Conservation (phyloP, 192 early-diverging fungal genomes). For the Backusella westeae region DNA sequence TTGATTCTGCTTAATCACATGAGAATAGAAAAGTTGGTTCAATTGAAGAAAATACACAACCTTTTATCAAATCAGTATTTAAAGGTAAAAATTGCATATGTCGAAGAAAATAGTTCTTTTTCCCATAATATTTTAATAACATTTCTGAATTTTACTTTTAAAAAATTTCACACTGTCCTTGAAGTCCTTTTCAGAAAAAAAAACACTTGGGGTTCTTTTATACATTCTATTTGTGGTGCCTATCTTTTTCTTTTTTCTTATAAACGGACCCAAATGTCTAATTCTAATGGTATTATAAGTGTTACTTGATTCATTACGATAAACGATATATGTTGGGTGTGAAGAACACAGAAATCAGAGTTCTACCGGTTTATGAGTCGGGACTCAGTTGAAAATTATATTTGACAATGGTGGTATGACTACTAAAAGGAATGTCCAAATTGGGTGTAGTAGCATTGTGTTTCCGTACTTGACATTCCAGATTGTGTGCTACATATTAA, state of each 20-base stretch:
- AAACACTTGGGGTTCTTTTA: background rate
- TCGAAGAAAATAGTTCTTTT: background rate
- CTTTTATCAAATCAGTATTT: background rate
- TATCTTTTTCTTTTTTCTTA: too few species aligned
- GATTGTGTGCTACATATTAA: background rate
- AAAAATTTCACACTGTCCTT: background rate
- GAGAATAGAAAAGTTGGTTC: background rate
- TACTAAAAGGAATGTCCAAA: background rate
- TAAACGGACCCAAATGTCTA: background rate
- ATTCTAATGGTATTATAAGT: background rate
- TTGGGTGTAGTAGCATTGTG: background rate
- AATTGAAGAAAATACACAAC: background rate
- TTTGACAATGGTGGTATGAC: constrained; percentile 1
- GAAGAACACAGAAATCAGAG: background rate
- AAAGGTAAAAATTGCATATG: background rate
- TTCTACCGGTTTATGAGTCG: background rate
- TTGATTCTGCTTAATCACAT: background rate
- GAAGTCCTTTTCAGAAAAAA: background rate
- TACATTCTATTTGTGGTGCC: background rate
- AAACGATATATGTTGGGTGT: background rate
- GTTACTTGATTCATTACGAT: background rate
- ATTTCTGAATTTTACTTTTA: background rate
- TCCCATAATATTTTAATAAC: background rate
- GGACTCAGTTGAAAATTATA: background rate
- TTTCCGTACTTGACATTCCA: constrained; percentile 1